Evolutionary conservation across 305 asterid species (phyloP), one percentile per base, ranked within the genome.

Genomic region (Fraxinus latifolia): DNA sequence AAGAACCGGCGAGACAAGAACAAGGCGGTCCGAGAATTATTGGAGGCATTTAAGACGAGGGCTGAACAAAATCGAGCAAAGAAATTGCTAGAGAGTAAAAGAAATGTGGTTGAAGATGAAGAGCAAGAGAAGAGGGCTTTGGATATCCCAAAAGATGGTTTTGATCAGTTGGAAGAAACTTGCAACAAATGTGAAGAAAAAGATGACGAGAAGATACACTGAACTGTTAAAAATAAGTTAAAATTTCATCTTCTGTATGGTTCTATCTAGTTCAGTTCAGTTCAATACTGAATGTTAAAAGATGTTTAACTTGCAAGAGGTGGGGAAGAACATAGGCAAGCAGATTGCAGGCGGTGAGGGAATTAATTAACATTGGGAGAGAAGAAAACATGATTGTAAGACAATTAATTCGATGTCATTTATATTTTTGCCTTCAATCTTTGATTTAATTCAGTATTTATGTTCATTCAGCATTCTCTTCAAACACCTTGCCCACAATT

Each of bases 101-200:
- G 82, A 50, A 77, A 80, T 47, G 85, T 39, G 53, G 76, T 42
- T 42, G 97, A 90, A 29, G 96, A 91, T 1, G 95, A 91, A 44
- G 97, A 93, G 85, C 93, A 93, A 82, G 97, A 87, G 82, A 92
- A 95, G 80, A 88, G 97, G 87, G 94, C 97, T 17, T 83, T 94
- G 87, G 98, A 94, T 44, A 89, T 84, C 81, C 90, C 94, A 3
- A 86, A 87, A 84, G 91, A 82, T 68, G 87, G 79, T 4, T 75
- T 29, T 23, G 84, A 79, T 68, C 81, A 81, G 12, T 12, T 77
- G 70, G 86, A 81, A 39, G 83, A 79, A 79, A 85, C 42, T 27
- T 80, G 86, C 77, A 36, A 80, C 36, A 86, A 84, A 70, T 27
- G 76, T 17, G 85, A 81, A 36, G 75, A 84, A 14, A 68, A 85